Evolutionary conservation across 2,329 filamentous ascomycete species (phyloP), one percentile per base, ranked within the genome.

Genomic region (Penicillium corylophilum): DNA sequence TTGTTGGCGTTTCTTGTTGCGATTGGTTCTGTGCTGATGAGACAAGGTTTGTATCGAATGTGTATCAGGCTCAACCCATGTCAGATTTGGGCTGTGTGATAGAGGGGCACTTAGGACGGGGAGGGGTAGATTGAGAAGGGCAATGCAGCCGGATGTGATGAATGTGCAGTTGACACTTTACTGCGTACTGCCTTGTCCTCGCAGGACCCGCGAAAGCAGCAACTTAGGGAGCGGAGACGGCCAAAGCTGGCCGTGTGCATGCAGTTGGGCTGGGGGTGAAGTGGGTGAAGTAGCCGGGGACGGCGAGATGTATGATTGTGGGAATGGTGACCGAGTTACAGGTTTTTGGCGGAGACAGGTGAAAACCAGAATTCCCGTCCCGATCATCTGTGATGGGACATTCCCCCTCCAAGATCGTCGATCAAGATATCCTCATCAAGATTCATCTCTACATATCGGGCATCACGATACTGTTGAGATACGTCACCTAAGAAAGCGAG

Each of bases 391-490:
- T 15, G 29, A 31, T 31, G 13, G 15, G 15, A 31, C 12, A 31
- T 13, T 15, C 1, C 12, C 12, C 29, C 13, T 15, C 16, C 18
- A 38, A 26, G 20, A n/a, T 24, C 20, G n/a, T 40, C 39, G 20
- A 41, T 7, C 13, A 13, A 41, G 13, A 16, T 35, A 2, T 18
- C 36, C 36, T 38, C 47, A 26, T 28, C 12, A 10, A 10, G 8
- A 10, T 28, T 28, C 8, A 28, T 10, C 26, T 31, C 22, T 54
- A 61, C 40, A 46, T 78, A 65, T 90, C 88, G 3, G 88, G 87
- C 86, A 88, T 88, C 51, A 89, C 85, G 39, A 88, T 79, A 52
- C 78, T 82, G 64, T 90, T 91, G 54, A 90, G 69, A 70, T 88
- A 89, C 26, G 84, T 82, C 47, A 90, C 77, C 86, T 89, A 60